Evolutionary conservation across 2,329 filamentous ascomycete species (phyloP), one percentile per base, ranked within the genome.

Genomic region (Scedosporium aurantiacum): DNA sequence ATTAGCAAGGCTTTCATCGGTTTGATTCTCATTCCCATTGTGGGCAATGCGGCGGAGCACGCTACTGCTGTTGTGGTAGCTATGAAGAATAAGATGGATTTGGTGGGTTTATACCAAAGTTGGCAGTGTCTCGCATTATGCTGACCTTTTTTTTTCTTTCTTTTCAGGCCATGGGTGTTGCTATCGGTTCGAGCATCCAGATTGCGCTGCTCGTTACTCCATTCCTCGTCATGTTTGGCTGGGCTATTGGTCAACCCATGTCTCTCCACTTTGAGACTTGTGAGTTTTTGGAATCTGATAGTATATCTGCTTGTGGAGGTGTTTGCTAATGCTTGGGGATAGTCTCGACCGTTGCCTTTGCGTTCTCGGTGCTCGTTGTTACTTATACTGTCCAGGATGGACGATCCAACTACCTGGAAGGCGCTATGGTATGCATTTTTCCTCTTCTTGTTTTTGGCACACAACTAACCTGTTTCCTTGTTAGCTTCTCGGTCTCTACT

Each of bases 1-100:
- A 88, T 92, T 70, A 90, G 86, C 76, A 89, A 89, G 73, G 90
- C 86, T 1, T 92, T 92, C 67, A 90, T 92, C 67, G 89, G 89
- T 77, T 76, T 91, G 57, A 89, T 91, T 58, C 76, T 91, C 21
- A 87, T 91, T 57, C 88, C 88, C 2, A 91, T 91, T 65, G 88
- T 91, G 37, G 88, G 88, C 52, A 91, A 91, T 67, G 88, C 88
- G 2, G 88, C 88, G 2, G 88, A 92, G 72, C 89, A 92, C 68
- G 89, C 91, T 45, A 92, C 89, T 1, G 89, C 89, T 18, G 86
- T 91, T 18, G 86, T 91, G 32, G 89, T 92, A 27, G 88, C 89
- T 0, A 78, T 86, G 65, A 88, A 90, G 72, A 83, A 92, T 74
- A 92, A 88, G 77, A 88, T 88, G 84, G 83, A 87, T 68, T 74